Conservation (phyloP, 768 basidiomycete species). For the Pisolithus albus region DNA sequence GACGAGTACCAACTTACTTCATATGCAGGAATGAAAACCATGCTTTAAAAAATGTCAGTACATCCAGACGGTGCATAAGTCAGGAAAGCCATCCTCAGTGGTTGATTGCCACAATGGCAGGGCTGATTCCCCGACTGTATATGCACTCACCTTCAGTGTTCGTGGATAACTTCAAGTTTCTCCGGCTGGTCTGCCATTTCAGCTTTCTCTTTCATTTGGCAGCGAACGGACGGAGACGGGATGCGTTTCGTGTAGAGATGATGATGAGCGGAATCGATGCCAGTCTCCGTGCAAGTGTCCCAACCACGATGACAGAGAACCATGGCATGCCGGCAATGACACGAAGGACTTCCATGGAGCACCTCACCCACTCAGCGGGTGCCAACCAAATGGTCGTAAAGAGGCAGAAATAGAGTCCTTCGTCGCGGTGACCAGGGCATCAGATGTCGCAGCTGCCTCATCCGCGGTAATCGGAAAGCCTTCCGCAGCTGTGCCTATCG, state of each 20-base stretch:
- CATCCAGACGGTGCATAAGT: no score
- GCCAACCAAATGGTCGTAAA: conserved; percentile 62
- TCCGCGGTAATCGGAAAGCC: not conserved
- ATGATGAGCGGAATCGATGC: conserved; percentile 57
- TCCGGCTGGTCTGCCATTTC: conserved; percentile 31
- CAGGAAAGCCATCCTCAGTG: no score
- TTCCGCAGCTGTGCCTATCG: not conserved
- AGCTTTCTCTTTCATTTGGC: conserved; percentile 46
- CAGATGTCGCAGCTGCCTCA: not conserved
- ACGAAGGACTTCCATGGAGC: conserved; percentile 61
- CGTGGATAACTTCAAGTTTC: conserved; percentile 33
- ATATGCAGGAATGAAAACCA: no score
- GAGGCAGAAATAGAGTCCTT: conserved; percentile 16
- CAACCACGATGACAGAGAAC: conserved; percentile 74
- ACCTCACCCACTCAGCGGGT: conserved; percentile 57
- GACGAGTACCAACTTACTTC: no score
- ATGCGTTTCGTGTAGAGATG: conserved; percentile 47
- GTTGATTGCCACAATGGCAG: no score
- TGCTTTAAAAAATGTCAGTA: no score
- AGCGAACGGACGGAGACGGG: conserved; percentile 32
- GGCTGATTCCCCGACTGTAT: no score
- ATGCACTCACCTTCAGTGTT: no score
- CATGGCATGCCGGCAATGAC: conserved; percentile 68
- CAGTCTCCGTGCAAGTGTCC: conserved; percentile 55
- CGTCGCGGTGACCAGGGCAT: conserved; percentile 1